phyloP scores from a whole-genome alignment of 306 rosid species.

The barrel medic (Medicago truncatula) region MtrunA17r5.0-ANR NC_053043.1:40659501-40660000 shows the following conservation, averaged over 20 bases:
- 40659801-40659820: not conserved
- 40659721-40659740: not conserved
- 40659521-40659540: constrained; percentile 95
- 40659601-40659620: constrained; percentile 55
- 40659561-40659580: constrained; percentile 75
- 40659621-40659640: constrained; percentile 56
- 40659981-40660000: no score
- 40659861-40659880: no score
- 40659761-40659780: not conserved
- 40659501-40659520: constrained; percentile 58
- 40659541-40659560: constrained; percentile 81
- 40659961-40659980: no score
- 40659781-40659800: not conserved
- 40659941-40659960: no score
- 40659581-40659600: constrained; percentile 86
- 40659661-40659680: not conserved
- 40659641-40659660: constrained; percentile 15
- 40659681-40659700: constrained; percentile 5
- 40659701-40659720: constrained; percentile 10
- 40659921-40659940: no score
- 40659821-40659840: constrained; percentile 10
- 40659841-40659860: not conserved
- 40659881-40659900: no score
- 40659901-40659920: no score
- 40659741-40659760: not conserved